A percentile compares a stretch with the other conserved stretches of the same genome.
Conservation (phyloP, 1,139 yeast genomes). For the Yamadazyma diddensiae region DNA sequence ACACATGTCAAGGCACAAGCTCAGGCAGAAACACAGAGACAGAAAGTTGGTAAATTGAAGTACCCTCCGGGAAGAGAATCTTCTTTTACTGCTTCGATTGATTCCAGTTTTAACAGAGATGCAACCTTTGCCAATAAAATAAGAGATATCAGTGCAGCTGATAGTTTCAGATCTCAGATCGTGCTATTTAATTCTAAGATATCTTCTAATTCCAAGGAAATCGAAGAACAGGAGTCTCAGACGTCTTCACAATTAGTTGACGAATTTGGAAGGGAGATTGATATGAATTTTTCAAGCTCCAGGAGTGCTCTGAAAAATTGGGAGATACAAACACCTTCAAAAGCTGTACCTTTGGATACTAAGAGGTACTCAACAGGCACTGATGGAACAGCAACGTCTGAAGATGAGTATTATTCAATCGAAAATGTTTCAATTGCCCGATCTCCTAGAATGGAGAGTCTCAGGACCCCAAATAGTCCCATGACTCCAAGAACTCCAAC, state of each 20-base stretch:
- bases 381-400: conserved; percentile 18
- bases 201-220: conserved; percentile 10
- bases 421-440: conserved; percentile 20
- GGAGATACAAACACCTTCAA: neutral
- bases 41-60: conserved; percentile 1
- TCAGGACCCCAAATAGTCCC: conserved; percentile 1
- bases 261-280: conserved; percentile 31
- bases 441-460: conserved; percentile 1
- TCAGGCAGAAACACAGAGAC: neutral
- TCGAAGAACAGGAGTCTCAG: conserved; percentile 24
- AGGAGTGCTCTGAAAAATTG: conserved; percentile 1
- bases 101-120: conserved; percentile 9
- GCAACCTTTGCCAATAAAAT: conserved; percentile 10
- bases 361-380: conserved; percentile 8
- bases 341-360: conserved; percentile 4
- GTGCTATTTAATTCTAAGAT: conserved; percentile 12
- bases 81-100: conserved; percentile 6
- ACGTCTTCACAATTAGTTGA: conserved; percentile 29
- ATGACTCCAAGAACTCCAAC: neutral
- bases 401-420: conserved; percentile 34
- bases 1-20: conserved; percentile 1
- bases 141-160: conserved; percentile 15
- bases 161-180: conserved; percentile 14
- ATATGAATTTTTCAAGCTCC: conserved; percentile 17
- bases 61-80: conserved; percentile 5